Conservation (phyloP, 2,329 filamentous ascomycete species). For the Ceratocystis albifundus region DNA sequence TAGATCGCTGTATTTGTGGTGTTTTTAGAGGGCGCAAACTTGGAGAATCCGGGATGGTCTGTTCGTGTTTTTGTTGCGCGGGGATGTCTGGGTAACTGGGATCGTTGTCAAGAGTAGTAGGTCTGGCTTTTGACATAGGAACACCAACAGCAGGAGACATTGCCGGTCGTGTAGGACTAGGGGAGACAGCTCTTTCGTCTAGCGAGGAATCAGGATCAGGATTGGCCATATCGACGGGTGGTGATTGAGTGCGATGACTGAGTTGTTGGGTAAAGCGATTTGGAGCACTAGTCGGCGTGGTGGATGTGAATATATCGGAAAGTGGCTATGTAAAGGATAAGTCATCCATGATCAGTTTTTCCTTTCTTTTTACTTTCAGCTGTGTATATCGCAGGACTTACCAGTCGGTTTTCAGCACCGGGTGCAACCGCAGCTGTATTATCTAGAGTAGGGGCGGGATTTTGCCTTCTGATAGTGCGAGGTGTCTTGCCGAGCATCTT, state of each 20-base stretch:
- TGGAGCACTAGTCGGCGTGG: constrained; percentile 42
- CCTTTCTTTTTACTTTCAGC: background rate
- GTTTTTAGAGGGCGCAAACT: constrained; percentile 4
- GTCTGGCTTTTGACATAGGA: background rate
- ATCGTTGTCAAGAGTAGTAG: background rate
- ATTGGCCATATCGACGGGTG: constrained; percentile 26
- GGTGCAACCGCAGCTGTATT: background rate
- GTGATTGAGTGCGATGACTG: constrained; percentile 39
- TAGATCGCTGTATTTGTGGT: background rate
- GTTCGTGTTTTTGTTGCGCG: constrained; percentile 28
- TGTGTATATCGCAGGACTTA: background rate
- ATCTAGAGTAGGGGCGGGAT: constrained; percentile 30
- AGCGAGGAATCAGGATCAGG: background rate
- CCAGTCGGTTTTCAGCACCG: constrained; percentile 1
- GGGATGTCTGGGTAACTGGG: constrained; percentile 54
- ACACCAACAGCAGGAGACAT: constrained; percentile 9
- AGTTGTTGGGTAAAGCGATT: constrained; percentile 44
- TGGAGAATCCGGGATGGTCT: constrained; percentile 4
- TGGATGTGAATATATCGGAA: constrained; percentile 44
- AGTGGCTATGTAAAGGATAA: constrained; percentile 38
- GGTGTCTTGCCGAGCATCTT: constrained; percentile 75
- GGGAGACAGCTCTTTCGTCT: constrained; percentile 20
- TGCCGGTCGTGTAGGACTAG: constrained; percentile 15
- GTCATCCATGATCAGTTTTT: background rate
- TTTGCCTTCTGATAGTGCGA: constrained; percentile 53